A percentile compares a stretch with the other conserved stretches of the same genome.
Evolutionary conservation across 176 grass and related monocot genomes (phyloP).

Genomic region (Dactylis glomerata): DNA sequence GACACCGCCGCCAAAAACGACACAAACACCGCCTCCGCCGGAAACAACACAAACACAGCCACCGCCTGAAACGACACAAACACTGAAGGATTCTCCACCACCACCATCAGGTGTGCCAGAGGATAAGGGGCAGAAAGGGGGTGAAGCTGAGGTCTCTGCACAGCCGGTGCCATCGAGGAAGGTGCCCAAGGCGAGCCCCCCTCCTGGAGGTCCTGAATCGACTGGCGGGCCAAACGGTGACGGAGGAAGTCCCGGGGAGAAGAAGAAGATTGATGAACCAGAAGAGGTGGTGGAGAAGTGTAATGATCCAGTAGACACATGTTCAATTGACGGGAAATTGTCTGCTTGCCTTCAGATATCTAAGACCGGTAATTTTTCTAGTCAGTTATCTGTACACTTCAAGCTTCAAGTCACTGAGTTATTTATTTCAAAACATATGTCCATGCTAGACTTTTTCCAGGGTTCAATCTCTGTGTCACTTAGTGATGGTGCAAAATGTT

Average conservation of each 20-base stretch:
- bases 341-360: conserved; percentile 41
- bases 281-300: conserved; percentile 13
- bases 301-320: not conserved
- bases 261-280: not conserved
- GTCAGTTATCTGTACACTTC: not conserved
- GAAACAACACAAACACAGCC: not conserved
- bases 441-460: not conserved
- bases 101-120: not conserved
- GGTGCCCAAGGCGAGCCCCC: not conserved
- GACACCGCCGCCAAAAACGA: not conserved
- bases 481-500: not conserved
- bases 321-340: not conserved
- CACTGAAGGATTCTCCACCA: not conserved
- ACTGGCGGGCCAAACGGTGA: not conserved
- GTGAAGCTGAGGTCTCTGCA: not conserved
- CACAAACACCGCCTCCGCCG: not conserved
- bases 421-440: not conserved
- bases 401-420: not conserved
- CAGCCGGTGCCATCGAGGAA: not conserved
- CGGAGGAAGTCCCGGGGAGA: conserved; percentile 5
- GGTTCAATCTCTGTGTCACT: not conserved
- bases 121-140: not conserved
- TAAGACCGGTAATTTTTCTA: conserved; percentile 22
- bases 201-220: not conserved
- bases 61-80: not conserved